Conservation (phyloP, 345 rosid species). For the Aurinia saxatilis region DNA sequence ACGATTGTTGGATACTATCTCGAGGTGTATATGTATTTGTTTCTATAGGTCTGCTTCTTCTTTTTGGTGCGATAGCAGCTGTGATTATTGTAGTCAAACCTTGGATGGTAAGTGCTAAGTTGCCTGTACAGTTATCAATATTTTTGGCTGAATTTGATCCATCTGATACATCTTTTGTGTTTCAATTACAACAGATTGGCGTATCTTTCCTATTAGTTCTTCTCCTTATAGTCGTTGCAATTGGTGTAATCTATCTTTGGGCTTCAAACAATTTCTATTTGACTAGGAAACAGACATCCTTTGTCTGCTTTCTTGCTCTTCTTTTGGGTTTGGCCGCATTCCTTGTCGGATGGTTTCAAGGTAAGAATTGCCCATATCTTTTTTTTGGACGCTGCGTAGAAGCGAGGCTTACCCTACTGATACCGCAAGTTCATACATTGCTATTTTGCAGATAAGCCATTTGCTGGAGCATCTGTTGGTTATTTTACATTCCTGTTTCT, state of each 20-base stretch:
- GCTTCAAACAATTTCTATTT: conserved; percentile 98
- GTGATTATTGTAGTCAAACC: conserved; percentile 71
- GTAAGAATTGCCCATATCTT: conserved; percentile 34
- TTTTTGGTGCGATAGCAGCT: conserved; percentile 90
- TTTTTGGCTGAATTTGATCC: conserved; percentile 11
- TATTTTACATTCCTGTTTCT: conserved; percentile 90
- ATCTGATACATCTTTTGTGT: conserved; percentile 28
- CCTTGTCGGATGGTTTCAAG: conserved; percentile 84
- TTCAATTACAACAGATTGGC: conserved; percentile 62
- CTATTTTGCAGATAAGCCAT: conserved; percentile 65
- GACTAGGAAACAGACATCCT: conserved; percentile 79
- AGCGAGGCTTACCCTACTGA: conserved; percentile 3
- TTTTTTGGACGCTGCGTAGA: conserved; percentile 7
- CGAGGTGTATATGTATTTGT: conserved; percentile 80
- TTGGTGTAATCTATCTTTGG: conserved; percentile 94
- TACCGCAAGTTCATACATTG: conserved; percentile 8
- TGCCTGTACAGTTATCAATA: conserved; percentile 8
- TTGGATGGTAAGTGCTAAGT: conserved; percentile 70
- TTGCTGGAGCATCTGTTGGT: conserved; percentile 99
- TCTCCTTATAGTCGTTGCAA: conserved; percentile 82
- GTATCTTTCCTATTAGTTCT: conserved; percentile 86
- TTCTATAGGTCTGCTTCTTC: conserved; percentile 81
- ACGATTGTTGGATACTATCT: conserved; percentile 94
- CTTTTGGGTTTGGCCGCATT: conserved; percentile 98
- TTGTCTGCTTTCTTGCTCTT: conserved; percentile 88